Evolutionary conservation across 306 rosid species (phyloP).

Genomic region (Senna tora): DNA sequence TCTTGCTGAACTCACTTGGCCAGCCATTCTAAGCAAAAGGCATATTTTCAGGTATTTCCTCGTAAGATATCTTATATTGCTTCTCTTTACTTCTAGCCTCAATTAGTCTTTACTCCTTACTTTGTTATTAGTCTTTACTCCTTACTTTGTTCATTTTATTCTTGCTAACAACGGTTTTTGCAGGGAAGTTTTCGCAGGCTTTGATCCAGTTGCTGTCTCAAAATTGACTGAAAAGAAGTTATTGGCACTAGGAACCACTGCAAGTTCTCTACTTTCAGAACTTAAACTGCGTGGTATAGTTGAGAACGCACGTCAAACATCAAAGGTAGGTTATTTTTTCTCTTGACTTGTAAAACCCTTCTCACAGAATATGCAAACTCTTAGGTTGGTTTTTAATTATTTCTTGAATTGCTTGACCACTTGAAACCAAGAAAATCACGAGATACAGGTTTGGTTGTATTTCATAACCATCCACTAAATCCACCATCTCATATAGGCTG

Average conservation of each 20-base stretch:
- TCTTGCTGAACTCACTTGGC: slow-evolving; percentile 86
- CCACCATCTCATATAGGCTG: not conserved
- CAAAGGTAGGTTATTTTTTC: slow-evolving; percentile 62
- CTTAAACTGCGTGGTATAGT: slow-evolving; percentile 65
- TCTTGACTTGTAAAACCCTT: slow-evolving; percentile 23
- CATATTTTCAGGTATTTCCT: slow-evolving; percentile 74
- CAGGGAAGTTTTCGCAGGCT: slow-evolving; percentile 82
- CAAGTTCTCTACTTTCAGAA: slow-evolving; percentile 72
- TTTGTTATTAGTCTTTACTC: slow-evolving; percentile 7
- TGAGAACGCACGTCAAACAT: slow-evolving; percentile 71
- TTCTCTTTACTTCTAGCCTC: slow-evolving; percentile 1
- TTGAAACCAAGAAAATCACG: slow-evolving; percentile 22
- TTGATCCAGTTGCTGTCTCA: slow-evolving; percentile 70
- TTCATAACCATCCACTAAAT: slow-evolving; percentile 4
- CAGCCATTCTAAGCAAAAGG: slow-evolving; percentile 75
- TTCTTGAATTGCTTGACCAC: slow-evolving; percentile 25
- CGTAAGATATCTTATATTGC: slow-evolving; percentile 4
- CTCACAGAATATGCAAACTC: slow-evolving; percentile 26
- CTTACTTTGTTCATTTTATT: slow-evolving; percentile 4
- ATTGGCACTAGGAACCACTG: slow-evolving; percentile 63
- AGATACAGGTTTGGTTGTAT: slow-evolving; percentile 25
- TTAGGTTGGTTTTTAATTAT: slow-evolving; percentile 26
- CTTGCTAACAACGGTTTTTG: slow-evolving; percentile 47
- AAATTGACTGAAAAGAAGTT: slow-evolving; percentile 72
- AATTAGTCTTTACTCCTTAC: slow-evolving; percentile 2